Conservation (phyloP, 345 rosid genomes). For the Acer saccharum region DNA sequence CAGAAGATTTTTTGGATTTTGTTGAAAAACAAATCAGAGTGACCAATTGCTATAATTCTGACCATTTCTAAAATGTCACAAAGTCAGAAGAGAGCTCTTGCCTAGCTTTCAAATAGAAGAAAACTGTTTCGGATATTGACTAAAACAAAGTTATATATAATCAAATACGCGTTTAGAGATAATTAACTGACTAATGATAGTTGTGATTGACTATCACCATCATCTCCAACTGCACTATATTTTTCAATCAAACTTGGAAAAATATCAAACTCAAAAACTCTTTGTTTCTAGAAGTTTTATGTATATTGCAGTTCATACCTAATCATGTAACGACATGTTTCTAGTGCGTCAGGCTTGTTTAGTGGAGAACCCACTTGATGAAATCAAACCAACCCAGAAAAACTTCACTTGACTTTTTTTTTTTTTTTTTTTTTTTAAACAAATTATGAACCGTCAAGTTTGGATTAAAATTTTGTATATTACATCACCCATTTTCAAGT, state of each 20-base stretch:
- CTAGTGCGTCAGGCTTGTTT: slow-evolving; percentile 16
- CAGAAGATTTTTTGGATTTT: not conserved
- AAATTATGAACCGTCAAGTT: not conserved
- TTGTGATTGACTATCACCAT: slow-evolving; percentile 33
- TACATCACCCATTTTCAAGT: slow-evolving; percentile 9
- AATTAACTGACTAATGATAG: slow-evolving; percentile 14
- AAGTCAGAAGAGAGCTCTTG: not conserved
- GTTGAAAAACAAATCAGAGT: not conserved
- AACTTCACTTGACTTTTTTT: not conserved
- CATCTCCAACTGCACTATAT: slow-evolving; percentile 19
- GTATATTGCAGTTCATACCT: slow-evolving; percentile 1
- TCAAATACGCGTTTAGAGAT: slow-evolving; percentile 16
- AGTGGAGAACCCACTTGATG: slow-evolving; percentile 18
- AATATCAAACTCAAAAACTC: not conserved
- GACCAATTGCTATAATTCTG: not conserved
- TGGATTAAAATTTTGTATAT: slow-evolving; percentile 4
- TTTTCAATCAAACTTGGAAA: not conserved
- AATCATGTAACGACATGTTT: slow-evolving; percentile 23
- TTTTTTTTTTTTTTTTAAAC: no score
- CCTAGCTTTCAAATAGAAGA: not conserved
- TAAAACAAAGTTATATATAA: not conserved
- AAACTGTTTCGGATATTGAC: no score
- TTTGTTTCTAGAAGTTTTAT: slow-evolving; percentile 6
- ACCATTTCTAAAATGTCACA: not conserved
- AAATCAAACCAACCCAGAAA: not conserved